These are phyloP conservation scores for Eucalyptus regnans DNA, from an alignment of 345 rosid species.

Conservation along the genomic window DNA sequence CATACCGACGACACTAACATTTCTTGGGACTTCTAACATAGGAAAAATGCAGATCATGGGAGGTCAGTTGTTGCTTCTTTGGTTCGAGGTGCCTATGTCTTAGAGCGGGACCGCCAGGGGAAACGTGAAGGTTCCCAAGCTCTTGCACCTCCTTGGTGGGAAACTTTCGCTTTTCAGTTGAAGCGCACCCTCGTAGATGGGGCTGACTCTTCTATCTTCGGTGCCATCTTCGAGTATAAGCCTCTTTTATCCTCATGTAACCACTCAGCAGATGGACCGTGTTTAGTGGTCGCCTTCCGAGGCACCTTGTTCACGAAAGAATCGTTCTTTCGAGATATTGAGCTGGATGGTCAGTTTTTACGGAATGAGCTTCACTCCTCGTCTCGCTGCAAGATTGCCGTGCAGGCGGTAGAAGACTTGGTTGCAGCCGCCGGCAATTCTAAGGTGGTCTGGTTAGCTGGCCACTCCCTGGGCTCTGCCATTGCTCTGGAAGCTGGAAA, in stretches of 20 bases:
- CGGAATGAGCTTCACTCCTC: slow-evolving; percentile 50
- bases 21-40: neutral
- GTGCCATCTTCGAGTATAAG: slow-evolving; percentile 59
- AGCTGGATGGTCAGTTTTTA: slow-evolving; percentile 41
- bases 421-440: slow-evolving; percentile 53
- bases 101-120: slow-evolving; percentile 71
- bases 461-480: slow-evolving; percentile 89
- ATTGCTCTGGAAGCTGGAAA: slow-evolving; percentile 70
- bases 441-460: slow-evolving; percentile 75
- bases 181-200: slow-evolving; percentile 39
- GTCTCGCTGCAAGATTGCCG: slow-evolving; percentile 57
- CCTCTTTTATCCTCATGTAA: slow-evolving; percentile 10
- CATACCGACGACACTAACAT: neutral
- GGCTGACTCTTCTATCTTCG: slow-evolving; percentile 60
- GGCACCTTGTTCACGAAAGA: slow-evolving; percentile 43
- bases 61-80: slow-evolving; percentile 66
- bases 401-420: slow-evolving; percentile 52
- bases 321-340: slow-evolving; percentile 46
- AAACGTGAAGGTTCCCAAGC: slow-evolving; percentile 48
- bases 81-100: slow-evolving; percentile 59
- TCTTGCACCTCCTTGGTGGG: slow-evolving; percentile 76
- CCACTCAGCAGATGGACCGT: slow-evolving; percentile 24
- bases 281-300: slow-evolving; percentile 64
- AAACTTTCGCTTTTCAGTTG: slow-evolving; percentile 51
- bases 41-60: slow-evolving; percentile 52